Conservation (phyloP, 2,329 filamentous ascomycete genomes). For the Penicillium sp. region DNA sequence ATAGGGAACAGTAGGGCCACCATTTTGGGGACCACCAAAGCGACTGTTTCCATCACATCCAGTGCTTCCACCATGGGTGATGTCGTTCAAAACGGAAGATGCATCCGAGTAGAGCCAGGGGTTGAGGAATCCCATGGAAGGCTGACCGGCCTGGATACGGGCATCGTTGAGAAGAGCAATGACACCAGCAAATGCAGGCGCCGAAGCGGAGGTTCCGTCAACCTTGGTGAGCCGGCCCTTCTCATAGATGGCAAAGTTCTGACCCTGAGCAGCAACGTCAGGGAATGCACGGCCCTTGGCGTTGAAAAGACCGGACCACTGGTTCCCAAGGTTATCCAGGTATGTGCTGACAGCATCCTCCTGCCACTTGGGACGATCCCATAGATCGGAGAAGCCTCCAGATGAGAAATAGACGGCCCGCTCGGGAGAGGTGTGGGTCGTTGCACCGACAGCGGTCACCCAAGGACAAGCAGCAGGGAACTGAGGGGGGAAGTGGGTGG, state of each 20-base stretch:
- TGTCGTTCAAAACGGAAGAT: slow-evolving; percentile 51
- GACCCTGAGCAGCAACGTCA: slow-evolving; percentile 45
- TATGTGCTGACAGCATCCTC: slow-evolving; percentile 41
- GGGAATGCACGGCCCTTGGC: slow-evolving; percentile 44
- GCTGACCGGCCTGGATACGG: slow-evolving; percentile 54
- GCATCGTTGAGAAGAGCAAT: slow-evolving; percentile 67
- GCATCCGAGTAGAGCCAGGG: slow-evolving; percentile 61
- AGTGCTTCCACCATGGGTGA: slow-evolving; percentile 50
- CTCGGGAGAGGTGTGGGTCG: slow-evolving; percentile 42
- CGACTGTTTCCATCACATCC: slow-evolving; percentile 52
- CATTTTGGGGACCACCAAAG: slow-evolving; percentile 45
- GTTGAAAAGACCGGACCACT: slow-evolving; percentile 38
- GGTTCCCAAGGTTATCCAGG: slow-evolving; percentile 31
- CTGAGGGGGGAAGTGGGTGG: slow-evolving; percentile 47
- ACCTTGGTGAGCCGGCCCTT: slow-evolving; percentile 32
- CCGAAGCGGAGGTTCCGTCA: slow-evolving; percentile 54
- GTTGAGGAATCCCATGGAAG: slow-evolving; percentile 62
- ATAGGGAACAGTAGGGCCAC: slow-evolving; percentile 46
- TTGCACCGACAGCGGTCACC: slow-evolving; percentile 50
- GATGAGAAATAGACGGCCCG: slow-evolving; percentile 46
- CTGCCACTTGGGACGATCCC: slow-evolving; percentile 42
- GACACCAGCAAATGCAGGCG: slow-evolving; percentile 63
- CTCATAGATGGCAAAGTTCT: slow-evolving; percentile 37
- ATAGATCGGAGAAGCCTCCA: slow-evolving; percentile 46
- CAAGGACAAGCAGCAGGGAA: slow-evolving; percentile 46